These are phyloP conservation scores for Paracoccidioides brasiliensis DNA, from an alignment of 2,329 filamentous ascomycete species.

Conservation along the genomic window DNA sequence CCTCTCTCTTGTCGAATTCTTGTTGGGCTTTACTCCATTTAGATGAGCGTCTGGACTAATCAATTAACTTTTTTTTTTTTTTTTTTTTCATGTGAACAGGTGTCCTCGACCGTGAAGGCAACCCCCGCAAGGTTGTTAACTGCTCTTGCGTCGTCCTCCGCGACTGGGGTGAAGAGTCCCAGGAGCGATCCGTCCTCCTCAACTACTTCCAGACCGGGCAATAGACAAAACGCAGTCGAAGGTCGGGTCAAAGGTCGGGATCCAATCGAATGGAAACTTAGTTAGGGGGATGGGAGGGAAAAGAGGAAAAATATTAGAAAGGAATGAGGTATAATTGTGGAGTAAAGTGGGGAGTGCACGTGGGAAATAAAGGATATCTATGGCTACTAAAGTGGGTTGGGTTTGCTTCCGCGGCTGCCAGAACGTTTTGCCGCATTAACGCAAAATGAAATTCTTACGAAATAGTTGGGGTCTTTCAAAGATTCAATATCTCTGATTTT, in stretches of 20 bases:
- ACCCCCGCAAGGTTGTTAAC: constrained; percentile 99
- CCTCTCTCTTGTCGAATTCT: constrained; percentile 3
- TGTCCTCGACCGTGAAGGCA: constrained; percentile 97
- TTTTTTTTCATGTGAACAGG: constrained; percentile 43
- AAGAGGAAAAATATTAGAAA: not conserved
- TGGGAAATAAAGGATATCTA: not conserved
- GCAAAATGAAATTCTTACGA: not conserved
- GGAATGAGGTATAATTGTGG: not conserved
- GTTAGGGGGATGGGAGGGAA: not conserved
- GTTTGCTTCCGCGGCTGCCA: not conserved
- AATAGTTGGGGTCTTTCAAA: not conserved
- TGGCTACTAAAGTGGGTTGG: not conserved
- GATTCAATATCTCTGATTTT: not conserved
- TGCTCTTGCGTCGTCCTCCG: constrained; percentile 99
- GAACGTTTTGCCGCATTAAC: not conserved
- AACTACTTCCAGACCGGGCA: constrained; percentile 97
- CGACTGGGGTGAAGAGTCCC: constrained; percentile 99
- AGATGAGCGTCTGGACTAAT: constrained; percentile 10
- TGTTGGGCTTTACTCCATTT: not conserved
- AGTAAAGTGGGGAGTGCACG: not conserved
- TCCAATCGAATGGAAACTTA: not conserved
- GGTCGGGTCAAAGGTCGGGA: not conserved
- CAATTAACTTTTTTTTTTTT: not conserved
- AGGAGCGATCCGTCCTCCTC: constrained; percentile 96
- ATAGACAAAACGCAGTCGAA: constrained; percentile 19